These are phyloP conservation scores for Saccharata proteae DNA, from an alignment of 2,329 filamentous ascomycete species.

Conservation along the genomic window DNA sequence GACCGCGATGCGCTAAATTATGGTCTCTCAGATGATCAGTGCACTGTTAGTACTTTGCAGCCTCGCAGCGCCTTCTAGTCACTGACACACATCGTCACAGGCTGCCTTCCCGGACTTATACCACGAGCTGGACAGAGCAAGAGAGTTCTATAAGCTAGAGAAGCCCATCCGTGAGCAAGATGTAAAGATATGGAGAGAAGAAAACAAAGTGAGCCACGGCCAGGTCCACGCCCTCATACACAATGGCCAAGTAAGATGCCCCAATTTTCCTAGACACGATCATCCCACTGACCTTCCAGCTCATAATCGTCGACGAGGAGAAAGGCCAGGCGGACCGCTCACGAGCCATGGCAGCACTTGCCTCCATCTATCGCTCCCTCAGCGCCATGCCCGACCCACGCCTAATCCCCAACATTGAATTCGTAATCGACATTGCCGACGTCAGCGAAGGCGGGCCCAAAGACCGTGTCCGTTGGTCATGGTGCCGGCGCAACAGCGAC, in stretches of 20 bases:
- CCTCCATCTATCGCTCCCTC: constrained; percentile 42
- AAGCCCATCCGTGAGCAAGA: constrained; percentile 13
- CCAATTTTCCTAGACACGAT: neutral
- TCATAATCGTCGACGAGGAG: constrained; percentile 21
- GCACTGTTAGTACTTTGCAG: no score
- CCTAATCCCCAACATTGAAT: constrained; percentile 41
- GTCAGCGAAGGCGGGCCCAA: constrained; percentile 7
- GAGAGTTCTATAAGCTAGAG: constrained; percentile 9
- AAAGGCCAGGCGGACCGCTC: constrained; percentile 12
- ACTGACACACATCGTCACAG: no score
- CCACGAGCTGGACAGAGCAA: constrained; percentile 14
- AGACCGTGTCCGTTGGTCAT: constrained; percentile 10
- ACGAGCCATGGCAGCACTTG: constrained; percentile 34
- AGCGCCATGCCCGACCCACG: constrained; percentile 35
- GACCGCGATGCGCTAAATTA: constrained; percentile 7
- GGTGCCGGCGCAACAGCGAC: constrained; percentile 9
- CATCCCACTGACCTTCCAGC: constrained; percentile 10
- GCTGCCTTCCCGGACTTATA: constrained; percentile 14
- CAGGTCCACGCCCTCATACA: constrained; percentile 21
- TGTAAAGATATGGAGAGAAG: constrained; percentile 14
- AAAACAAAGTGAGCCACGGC: constrained; percentile 14
- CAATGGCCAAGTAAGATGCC: constrained; percentile 14
- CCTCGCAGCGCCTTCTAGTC: no score
- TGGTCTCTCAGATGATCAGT: constrained; percentile 8
- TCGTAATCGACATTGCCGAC: constrained; percentile 36